Evolutionary conservation across 2,329 filamentous ascomycete species (phyloP), one percentile per base, ranked within the genome.

Genomic region (Diplodia seriata): DNA sequence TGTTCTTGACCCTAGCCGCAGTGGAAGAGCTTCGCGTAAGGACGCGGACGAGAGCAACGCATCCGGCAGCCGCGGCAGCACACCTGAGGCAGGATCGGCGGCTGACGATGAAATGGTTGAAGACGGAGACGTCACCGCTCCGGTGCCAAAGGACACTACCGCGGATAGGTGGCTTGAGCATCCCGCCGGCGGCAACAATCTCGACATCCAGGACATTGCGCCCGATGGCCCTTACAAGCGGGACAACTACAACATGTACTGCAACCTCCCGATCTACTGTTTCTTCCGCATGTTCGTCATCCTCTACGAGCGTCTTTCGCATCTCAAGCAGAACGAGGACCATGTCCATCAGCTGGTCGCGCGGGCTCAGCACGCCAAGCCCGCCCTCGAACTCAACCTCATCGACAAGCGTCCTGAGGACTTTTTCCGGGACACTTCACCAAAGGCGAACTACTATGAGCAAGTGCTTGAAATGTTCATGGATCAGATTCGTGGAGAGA

Each of bases 241-340:
- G 56, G 89, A 89, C 12, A 89, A 88, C 80, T 97, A 93, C 82
- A 94, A 94, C 76, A 88, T 98, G 76, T 99, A 96, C 82, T 90
- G 90, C 77, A 98, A 97, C 78, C 87, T 93, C 74, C 92, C 91
- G 3, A 90, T 99, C 69, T 97, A 93, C 76, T 94, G 95, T 79
- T 98, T 99, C 84, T 91, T 99, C 82, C 92, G 91, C 72, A 90
- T 97, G 70, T 95, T 99, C 77, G 89, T 97, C 76, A 91, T 91
- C n/a, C 83, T 99, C 5, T 98, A 97, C 80, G 88, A 89, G 74
- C 89, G 95, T 50, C 85, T 99, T 15, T 84, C 90, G 70, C 91
- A 91, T 69, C 88, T 98, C 78, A 98, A 98, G 82, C 85, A 90
- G 68, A 90, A 90, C 75, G 91, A 91, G 73, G 85, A 86, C 3